These are phyloP conservation scores for Conidiobolus incongruus DNA, from an alignment of 371 early-diverging fungal species.

Conservation along the genomic window DNA sequence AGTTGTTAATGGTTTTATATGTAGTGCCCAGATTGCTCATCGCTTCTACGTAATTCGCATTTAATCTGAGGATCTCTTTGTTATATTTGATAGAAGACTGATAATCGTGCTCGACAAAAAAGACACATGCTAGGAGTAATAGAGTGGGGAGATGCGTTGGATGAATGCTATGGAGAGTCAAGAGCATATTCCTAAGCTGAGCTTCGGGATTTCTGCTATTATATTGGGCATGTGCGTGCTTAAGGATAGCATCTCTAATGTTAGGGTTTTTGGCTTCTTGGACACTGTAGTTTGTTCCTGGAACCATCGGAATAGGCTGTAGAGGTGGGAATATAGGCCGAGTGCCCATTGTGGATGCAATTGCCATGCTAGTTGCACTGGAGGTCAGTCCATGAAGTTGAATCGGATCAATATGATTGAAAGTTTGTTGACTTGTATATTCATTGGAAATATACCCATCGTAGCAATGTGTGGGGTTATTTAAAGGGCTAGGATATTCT, in stretches of 20 bases:
- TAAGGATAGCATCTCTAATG: conserved; percentile 29
- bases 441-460: background rate
- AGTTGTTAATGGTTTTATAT: conserved; percentile 46
- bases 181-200: conserved; percentile 19
- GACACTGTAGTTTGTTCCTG: conserved; percentile 11
- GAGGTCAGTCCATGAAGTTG: background rate
- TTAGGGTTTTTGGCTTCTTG: conserved; percentile 7
- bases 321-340: background rate
- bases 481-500: background rate
- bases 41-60: conserved; percentile 71
- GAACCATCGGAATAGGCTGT: conserved; percentile 6
- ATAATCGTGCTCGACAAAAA: conserved; percentile 53
- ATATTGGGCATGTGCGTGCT: conserved; percentile 39
- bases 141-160: conserved; percentile 56
- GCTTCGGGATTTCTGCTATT: conserved; percentile 29
- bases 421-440: background rate
- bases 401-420: background rate
- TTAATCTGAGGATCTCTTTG: conserved; percentile 47
- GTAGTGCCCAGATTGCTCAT: conserved; percentile 85
- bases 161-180: conserved; percentile 32
- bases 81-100: conserved; percentile 53
- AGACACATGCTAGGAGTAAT: conserved; percentile 64
- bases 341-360: background rate
- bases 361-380: background rate
- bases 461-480: background rate